phyloP scores from a whole-genome alignment of 148 eudicot species.

The Amaranthus palmeri region DNA sequence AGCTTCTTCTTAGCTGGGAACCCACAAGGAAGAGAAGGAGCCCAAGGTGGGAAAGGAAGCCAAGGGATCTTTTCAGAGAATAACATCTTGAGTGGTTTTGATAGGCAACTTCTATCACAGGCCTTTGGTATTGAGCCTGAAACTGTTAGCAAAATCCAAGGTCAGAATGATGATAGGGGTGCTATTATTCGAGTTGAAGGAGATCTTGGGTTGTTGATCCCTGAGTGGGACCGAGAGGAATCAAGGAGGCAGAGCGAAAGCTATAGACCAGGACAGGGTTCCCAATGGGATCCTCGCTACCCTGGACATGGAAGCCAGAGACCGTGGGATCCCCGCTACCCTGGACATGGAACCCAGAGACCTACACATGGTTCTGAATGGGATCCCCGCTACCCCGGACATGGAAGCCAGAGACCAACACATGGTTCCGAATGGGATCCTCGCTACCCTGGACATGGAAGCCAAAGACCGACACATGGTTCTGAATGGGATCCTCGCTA shows the following conservation, averaged over 20 bases:
- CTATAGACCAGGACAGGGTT: not conserved
- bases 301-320: too few relatives aligned
- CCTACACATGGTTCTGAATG: too few relatives aligned
- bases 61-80: not conserved
- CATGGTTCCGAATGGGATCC: too few relatives aligned
- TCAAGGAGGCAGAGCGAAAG: slow-evolving; percentile 19
- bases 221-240: slow-evolving; percentile 32
- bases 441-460: too few relatives aligned
- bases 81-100: slow-evolving; percentile 48
- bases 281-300: too few relatives aligned
- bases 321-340: too few relatives aligned
- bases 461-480: too few relatives aligned
- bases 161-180: slow-evolving; percentile 43
- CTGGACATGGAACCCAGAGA: too few relatives aligned
- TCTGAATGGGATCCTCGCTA: too few relatives aligned
- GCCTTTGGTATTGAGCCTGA: slow-evolving; percentile 28
- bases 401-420: too few relatives aligned
- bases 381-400: too few relatives aligned
- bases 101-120: slow-evolving; percentile 31
- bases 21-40: slow-evolving; percentile 21
- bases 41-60: slow-evolving; percentile 19
- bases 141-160: slow-evolving; percentile 27
- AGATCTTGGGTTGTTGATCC: slow-evolving; percentile 25
- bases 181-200: slow-evolving; percentile 38
- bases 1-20: slow-evolving; percentile 67